A percentile compares a stretch with the other conserved stretches of the same genome.
These are phyloP conservation scores for Pleurotus tuber-regium DNA, from an alignment of 768 basidiomycete species.

Conservation along the genomic window DNA sequence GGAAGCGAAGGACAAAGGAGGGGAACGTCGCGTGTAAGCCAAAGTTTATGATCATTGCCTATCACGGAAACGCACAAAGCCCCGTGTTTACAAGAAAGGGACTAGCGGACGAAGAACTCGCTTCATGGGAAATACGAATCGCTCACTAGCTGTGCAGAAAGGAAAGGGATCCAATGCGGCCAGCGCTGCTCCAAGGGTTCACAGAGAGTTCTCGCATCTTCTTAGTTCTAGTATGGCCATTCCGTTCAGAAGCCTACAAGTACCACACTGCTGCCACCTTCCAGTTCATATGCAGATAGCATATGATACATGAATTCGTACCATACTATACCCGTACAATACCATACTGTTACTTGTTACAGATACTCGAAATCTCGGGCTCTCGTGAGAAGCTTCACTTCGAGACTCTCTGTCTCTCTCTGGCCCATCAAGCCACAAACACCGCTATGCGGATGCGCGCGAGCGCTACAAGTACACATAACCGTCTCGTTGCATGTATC, in stretches of 20 bases:
- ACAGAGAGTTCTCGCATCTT: too few species aligned
- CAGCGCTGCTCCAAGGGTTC: too few species aligned
- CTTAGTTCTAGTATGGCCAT: too few species aligned
- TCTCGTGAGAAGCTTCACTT: constrained; percentile 3
- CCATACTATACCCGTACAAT: too few species aligned
- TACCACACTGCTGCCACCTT: too few species aligned
- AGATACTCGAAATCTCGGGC: neutral
- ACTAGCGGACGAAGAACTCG: constrained; percentile 2
- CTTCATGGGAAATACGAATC: constrained; percentile 5
- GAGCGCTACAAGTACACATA: neutral
- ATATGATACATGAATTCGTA: neutral
- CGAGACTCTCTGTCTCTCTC: neutral
- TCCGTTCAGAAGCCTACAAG: too few species aligned
- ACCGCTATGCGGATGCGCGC: neutral
- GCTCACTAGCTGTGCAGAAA: too few species aligned
- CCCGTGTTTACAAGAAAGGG: neutral
- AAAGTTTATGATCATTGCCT: constrained; percentile 10
- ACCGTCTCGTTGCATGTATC: neutral
- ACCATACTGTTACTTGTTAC: too few species aligned
- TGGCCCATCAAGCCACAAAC: constrained; percentile 5
- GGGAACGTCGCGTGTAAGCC: neutral
- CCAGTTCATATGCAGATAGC: neutral
- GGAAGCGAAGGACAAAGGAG: constrained; percentile 4
- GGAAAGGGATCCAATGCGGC: too few species aligned
- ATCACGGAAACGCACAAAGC: constrained; percentile 5